Conservation (phyloP, 352 stramenopile genomes). For the Globisporangium uncinulatum region DNA sequence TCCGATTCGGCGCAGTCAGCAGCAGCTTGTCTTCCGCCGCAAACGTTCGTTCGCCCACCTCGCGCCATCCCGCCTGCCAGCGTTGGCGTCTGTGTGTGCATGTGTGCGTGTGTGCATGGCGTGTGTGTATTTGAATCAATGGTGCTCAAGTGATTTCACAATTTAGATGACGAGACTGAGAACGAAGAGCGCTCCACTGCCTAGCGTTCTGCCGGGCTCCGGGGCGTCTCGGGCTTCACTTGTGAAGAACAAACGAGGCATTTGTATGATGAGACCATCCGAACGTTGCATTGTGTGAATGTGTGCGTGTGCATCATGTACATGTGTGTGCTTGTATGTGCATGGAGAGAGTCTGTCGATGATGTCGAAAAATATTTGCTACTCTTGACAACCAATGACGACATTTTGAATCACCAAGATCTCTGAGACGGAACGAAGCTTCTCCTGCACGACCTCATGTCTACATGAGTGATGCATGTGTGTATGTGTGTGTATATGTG, state of each 20-base stretch:
- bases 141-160: constrained; percentile 83
- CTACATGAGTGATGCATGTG: background rate
- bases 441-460: background rate
- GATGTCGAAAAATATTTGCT: constrained; percentile 90
- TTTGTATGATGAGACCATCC: constrained; percentile 89
- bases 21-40: background rate
- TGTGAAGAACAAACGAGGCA: constrained; percentile 88
- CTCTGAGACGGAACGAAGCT: constrained; percentile 64
- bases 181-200: constrained; percentile 54
- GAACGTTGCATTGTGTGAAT: constrained; percentile 19
- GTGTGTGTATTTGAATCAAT: constrained; percentile 5
- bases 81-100: background rate
- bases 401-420: constrained; percentile 89
- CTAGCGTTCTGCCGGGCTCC: constrained; percentile 76
- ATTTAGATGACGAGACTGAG: constrained; percentile 91
- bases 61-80: background rate
- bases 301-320: background rate
- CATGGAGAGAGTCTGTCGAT: constrained; percentile 37
- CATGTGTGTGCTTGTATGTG: background rate
- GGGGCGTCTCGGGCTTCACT: constrained; percentile 42
- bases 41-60: background rate
- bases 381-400: constrained; percentile 88
- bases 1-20: background rate
- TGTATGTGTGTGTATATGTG: constrained; percentile 1
- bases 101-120: constrained; percentile 7